Evolutionary conservation across 2,329 filamentous ascomycete species (phyloP).

Genomic region (Daldinia eschscholtzii): DNA sequence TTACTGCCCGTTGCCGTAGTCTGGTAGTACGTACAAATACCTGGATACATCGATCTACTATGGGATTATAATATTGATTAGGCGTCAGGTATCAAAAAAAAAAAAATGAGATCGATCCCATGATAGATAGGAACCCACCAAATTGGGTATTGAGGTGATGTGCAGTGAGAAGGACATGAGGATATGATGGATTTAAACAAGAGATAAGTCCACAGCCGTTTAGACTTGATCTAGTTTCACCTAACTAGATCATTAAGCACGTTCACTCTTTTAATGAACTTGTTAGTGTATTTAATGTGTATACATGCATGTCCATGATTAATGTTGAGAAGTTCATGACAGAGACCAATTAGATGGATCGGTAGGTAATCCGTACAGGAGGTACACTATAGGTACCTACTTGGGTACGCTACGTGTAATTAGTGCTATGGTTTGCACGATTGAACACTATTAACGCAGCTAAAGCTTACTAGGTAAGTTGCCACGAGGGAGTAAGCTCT

Average conservation of each 20-base stretch:
- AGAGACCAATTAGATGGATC: background rate
- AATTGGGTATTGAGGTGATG: background rate
- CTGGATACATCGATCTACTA: background rate
- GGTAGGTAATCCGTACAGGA: no score
- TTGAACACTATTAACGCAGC: no score
- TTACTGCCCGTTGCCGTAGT: constrained; percentile 36
- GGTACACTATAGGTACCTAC: no score
- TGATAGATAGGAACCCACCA: background rate
- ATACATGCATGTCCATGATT: background rate
- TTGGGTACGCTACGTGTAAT: no score
- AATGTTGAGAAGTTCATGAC: background rate
- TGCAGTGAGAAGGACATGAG: background rate
- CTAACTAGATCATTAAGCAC: background rate
- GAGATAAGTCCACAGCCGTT: background rate
- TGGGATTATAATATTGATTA: background rate
- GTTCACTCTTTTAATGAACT: background rate
- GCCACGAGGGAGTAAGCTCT: no score
- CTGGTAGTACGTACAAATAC: constrained; percentile 26
- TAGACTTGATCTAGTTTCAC: background rate
- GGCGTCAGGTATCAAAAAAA: background rate
- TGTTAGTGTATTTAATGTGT: background rate
- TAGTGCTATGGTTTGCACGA: no score
- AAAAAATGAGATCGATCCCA: background rate
- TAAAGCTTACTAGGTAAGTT: no score
- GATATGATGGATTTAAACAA: background rate